Evolutionary conservation across 2,329 filamentous ascomycete species (phyloP).

Genomic region (Alternaria tenuissima): DNA sequence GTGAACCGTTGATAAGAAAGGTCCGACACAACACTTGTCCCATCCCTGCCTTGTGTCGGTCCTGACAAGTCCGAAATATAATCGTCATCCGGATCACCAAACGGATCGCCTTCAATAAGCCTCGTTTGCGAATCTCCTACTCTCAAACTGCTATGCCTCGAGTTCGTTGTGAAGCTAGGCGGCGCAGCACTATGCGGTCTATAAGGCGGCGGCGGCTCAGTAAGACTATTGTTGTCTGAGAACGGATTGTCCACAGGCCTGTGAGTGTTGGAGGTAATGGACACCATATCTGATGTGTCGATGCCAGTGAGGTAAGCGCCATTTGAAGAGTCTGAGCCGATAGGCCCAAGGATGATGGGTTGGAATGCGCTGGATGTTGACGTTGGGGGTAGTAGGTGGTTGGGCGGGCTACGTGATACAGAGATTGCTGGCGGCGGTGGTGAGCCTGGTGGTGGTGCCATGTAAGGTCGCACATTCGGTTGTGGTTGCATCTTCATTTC

Average conservation of each 20-base stretch:
- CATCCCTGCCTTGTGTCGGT: constrained; percentile 27
- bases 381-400: constrained; percentile 26
- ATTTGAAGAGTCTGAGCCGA: constrained; percentile 37
- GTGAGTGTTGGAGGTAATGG: constrained; percentile 35
- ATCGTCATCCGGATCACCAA: constrained; percentile 46
- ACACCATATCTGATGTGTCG: constrained; percentile 49
- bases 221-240: constrained; percentile 38
- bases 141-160: constrained; percentile 46
- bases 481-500: constrained; percentile 41
- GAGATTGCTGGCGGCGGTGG: not conserved
- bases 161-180: constrained; percentile 38
- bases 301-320: constrained; percentile 50
- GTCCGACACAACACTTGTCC: constrained; percentile 43
- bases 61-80: constrained; percentile 40
- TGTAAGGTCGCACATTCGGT: constrained; percentile 22
- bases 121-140: constrained; percentile 31
- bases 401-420: constrained; percentile 20
- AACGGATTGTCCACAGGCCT: constrained; percentile 39
- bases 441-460: constrained; percentile 27
- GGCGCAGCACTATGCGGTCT: constrained; percentile 44
- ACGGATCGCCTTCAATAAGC: constrained; percentile 43
- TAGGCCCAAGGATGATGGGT: constrained; percentile 48
- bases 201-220: constrained; percentile 49
- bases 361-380: constrained; percentile 25
- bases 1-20: constrained; percentile 38